Base-by-base conservation (phyloP, 768 basidiomycete genomes). In the Rhizopogon vinicolor region DNA sequence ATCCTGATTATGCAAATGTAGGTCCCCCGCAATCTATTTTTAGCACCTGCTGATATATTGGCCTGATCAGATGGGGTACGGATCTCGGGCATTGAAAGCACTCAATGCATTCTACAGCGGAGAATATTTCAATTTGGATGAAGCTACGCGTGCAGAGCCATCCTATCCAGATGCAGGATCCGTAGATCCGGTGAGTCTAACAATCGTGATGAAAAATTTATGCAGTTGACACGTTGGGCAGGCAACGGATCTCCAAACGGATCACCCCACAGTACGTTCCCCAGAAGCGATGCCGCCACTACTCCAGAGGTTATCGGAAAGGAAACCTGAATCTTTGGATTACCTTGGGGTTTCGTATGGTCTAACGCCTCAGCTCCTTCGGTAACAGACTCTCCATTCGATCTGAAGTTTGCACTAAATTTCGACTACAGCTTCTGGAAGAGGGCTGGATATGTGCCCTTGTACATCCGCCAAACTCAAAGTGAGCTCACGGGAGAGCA, bases 291-390 rank as follows among this genome's bases (percentile, higher is more conserved):
- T 98, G 92, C 95, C 95, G 0, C 94, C 96, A 1, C 79, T 99
- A 4, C 80, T 99, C 1, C 93, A 95, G 63, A 84, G 93, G 3
- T 78, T 98, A 4, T 84, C 90, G 1, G 95, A 98, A 66, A 81
- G 89, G 33, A 90, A 87, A 68, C 96, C 96, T 0, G 94, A 98
- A 65, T 77, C 72, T 31, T 77, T 99, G 22, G 96, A 98, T 70
- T 99, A 96, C 65, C 77, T 99, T 6, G 96, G 97, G 44, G 96
- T 98, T 3, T 96, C 93, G 13, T 99, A 96, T 67, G 97, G 97
- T 6, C 75, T 99, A 49, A 98, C 95, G 0, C 81, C 91, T 5
- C 86, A 83, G 59, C 77, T 98, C 1, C 79, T 98, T 41, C 77
- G 88, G 87, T 87, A 48, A 13, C 74, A 61, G 5, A 31, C 41